phyloP scores from a whole-genome alignment of 1,284 basidiomycete species.

The Trametes versicolor region DNA sequence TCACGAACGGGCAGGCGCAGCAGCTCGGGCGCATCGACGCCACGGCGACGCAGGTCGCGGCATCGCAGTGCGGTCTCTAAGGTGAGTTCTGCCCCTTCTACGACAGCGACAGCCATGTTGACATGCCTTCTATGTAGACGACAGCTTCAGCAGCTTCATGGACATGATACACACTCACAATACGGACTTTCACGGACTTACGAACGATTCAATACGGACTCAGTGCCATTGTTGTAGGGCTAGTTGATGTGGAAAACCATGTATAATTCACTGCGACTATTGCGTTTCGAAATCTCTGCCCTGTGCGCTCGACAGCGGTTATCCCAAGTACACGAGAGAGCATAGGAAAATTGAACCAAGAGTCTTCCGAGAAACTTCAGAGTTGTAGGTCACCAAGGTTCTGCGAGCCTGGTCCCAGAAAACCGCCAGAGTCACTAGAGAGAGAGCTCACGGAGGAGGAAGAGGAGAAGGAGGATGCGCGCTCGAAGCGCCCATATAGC shows the following conservation, averaged over 20 bases:
- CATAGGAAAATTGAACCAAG: too few species aligned
- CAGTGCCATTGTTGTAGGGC: neutral
- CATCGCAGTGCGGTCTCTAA: conserved; percentile 50
- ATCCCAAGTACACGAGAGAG: too few species aligned
- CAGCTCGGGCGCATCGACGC: conserved; percentile 50
- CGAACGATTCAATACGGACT: conserved; percentile 17
- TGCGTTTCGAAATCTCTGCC: neutral
- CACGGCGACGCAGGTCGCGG: conserved; percentile 45
- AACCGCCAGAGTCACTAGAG: too few species aligned
- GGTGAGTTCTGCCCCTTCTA: neutral
- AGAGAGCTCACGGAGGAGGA: too few species aligned
- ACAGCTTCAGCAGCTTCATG: neutral
- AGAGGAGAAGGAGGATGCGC: too few species aligned
- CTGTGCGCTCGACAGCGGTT: too few species aligned
- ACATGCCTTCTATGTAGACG: neutral
- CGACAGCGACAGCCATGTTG: neutral
- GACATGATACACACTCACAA: conserved; percentile 4
- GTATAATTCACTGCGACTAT: neutral
- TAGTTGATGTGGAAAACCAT: neutral
- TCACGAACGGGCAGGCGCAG: conserved; percentile 50
- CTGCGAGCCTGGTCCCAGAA: too few species aligned
- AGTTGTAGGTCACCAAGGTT: too few species aligned
- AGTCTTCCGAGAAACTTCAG: too few species aligned
- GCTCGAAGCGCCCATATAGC: too few species aligned
- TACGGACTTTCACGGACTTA: conserved; percentile 22